phyloP scores from a whole-genome alignment of 2,329 filamentous ascomycete species.

The Colletotrichum godetiae region DNA sequence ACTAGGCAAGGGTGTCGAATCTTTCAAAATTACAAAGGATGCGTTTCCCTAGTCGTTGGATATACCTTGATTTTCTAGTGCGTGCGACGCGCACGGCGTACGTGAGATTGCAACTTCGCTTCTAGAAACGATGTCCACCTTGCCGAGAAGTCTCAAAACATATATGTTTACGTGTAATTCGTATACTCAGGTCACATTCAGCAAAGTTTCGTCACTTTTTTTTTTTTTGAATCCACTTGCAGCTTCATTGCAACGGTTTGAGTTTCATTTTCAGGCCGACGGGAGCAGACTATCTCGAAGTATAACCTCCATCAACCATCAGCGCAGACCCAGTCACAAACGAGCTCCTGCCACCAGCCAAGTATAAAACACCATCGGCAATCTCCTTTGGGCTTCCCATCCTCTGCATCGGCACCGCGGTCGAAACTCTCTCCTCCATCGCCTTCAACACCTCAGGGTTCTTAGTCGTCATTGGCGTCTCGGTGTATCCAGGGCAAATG shows the following conservation, averaged over 20 bases:
- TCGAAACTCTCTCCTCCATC: slow-evolving; percentile 40
- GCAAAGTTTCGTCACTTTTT: not conserved
- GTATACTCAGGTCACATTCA: not conserved
- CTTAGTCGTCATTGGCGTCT: slow-evolving; percentile 44
- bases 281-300: not conserved
- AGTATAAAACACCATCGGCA: slow-evolving; percentile 43
- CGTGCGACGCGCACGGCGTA: not conserved
- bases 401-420: slow-evolving; percentile 42
- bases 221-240: not conserved
- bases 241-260: not conserved
- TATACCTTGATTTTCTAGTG: not conserved
- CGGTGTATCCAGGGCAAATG: slow-evolving; percentile 45
- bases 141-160: not conserved
- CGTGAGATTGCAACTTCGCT: not conserved
- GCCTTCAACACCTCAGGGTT: slow-evolving; percentile 42
- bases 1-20: not conserved
- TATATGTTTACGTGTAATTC: not conserved
- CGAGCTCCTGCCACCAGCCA: slow-evolving; percentile 33
- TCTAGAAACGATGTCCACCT: not conserved
- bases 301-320: slow-evolving; percentile 33
- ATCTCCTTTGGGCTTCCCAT: slow-evolving; percentile 44
- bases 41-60: no score
- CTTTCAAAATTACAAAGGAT: no score
- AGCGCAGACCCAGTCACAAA: slow-evolving; percentile 28
- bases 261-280: not conserved